Percentiles rank a stretch among this genome's conserved stretches.
Evolutionary conservation across 441 rosid species (phyloP).

Genomic region (Corymbia calophylla): DNA sequence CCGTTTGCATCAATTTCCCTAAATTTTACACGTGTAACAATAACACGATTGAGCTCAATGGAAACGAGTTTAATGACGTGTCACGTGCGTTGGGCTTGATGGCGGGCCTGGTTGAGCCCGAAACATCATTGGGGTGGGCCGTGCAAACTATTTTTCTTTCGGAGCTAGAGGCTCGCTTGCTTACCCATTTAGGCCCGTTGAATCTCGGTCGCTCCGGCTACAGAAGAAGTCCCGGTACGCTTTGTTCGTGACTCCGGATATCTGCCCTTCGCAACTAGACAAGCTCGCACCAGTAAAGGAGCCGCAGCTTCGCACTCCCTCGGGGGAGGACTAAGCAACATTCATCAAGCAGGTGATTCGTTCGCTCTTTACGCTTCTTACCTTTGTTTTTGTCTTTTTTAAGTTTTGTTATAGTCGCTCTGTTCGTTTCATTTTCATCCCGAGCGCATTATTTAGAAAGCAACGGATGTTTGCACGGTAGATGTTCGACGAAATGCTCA

Average conservation of each 20-base stretch:
- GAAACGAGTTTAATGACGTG: not conserved
- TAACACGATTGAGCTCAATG: not conserved
- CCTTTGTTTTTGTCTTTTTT: not conserved
- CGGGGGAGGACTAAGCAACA: not conserved
- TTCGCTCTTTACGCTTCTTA: not conserved
- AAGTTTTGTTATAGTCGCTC: not conserved
- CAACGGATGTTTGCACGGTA: not conserved
- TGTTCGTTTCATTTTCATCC: not conserved
- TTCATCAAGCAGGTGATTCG: not conserved
- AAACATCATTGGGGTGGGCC: not conserved
- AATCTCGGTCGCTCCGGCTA: not conserved
- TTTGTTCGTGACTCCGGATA: not conserved
- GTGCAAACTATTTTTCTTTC: too few species aligned
- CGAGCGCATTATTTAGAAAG: not conserved
- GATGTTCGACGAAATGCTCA: not conserved
- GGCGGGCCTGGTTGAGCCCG: not conserved
- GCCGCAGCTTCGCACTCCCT: not conserved
- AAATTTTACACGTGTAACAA: not conserved
- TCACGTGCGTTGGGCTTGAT: not conserved
- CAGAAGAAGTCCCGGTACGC: not conserved
- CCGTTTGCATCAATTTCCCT: too few species aligned
- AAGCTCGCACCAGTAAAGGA: not conserved
- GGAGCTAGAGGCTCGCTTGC: too few species aligned
- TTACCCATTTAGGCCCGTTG: not conserved
- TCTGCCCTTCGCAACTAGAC: fast-evolving